phyloP scores from a whole-genome alignment of 345 rosid species.

The Eucalyptus cloeziana region DNA sequence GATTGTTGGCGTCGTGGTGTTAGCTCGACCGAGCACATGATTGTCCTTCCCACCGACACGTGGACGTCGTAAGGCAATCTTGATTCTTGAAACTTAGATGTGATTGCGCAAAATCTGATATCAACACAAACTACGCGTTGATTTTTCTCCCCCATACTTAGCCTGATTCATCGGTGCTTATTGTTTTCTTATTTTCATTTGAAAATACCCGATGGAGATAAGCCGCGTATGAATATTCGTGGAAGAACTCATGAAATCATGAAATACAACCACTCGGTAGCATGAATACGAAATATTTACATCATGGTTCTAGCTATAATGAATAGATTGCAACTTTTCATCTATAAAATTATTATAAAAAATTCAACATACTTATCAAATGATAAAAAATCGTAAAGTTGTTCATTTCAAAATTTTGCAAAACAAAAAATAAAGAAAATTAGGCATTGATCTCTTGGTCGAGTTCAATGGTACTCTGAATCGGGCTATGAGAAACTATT shows the following conservation, averaged over 20 bases:
- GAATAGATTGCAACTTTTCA: not conserved
- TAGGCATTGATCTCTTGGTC: not conserved
- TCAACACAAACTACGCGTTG: too few relatives aligned
- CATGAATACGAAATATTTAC: too few relatives aligned
- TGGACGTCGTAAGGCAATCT: not conserved
- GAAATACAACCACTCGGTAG: too few relatives aligned
- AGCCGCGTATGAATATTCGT: too few relatives aligned
- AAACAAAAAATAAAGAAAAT: not conserved
- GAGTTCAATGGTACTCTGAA: not conserved
- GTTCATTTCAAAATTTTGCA: not conserved
- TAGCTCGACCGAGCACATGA: not conserved
- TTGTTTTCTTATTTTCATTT: not conserved
- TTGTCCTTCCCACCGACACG: not conserved
- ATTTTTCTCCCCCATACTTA: not conserved
- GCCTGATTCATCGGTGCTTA: not conserved
- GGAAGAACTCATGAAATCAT: not conserved
- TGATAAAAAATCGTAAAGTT: not conserved
- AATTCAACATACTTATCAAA: not conserved
- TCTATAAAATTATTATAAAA: not conserved
- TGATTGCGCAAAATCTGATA: fast-evolving
- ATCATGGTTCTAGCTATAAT: too few relatives aligned
- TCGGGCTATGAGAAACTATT: not conserved
- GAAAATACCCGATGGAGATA: too few relatives aligned
- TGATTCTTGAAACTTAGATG: too few relatives aligned
- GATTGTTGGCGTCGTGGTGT: not conserved